These are phyloP conservation scores for Colletotrichum tabaci DNA, from an alignment of 2,329 filamentous ascomycete species.

Conservation along the genomic window DNA sequence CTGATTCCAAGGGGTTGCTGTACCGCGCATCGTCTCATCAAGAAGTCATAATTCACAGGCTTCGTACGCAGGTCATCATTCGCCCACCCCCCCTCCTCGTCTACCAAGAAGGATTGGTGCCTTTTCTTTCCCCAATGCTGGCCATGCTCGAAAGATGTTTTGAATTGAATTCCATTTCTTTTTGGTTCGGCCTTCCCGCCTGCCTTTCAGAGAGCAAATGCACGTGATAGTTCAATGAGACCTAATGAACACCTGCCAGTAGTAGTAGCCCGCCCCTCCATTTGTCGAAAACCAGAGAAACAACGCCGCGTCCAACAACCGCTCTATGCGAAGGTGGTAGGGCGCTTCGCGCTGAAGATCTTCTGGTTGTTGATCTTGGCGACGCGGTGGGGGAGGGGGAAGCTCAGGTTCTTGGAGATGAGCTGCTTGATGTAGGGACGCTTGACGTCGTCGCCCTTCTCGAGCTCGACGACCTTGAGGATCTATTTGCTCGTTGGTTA, in stretches of 20 bases:
- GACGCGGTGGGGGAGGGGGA: constrained; percentile 98
- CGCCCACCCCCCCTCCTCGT: constrained; percentile 2
- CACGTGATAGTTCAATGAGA: constrained; percentile 73
- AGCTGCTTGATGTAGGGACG: constrained; percentile 99
- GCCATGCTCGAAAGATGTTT: constrained; percentile 44
- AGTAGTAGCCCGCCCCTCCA: constrained; percentile 58
- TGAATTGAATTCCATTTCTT: constrained; percentile 54
- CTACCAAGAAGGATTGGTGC: constrained; percentile 31
- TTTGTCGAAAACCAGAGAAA: constrained; percentile 63
- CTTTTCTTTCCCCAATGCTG: constrained; percentile 22
- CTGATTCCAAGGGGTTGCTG: neutral
- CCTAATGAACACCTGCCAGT: constrained; percentile 72
- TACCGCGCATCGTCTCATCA: constrained; percentile 33
- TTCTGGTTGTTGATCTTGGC: constrained; percentile 88
- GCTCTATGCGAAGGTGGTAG: constrained; percentile 96
- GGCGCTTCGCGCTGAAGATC: constrained; percentile 93
- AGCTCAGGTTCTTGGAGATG: constrained; percentile 93
- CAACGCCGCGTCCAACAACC: constrained; percentile 54
- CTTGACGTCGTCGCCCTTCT: constrained; percentile 95
- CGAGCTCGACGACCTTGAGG: constrained; percentile 97
- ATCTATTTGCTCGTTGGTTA: constrained; percentile 71
- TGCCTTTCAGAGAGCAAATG: constrained; percentile 67
- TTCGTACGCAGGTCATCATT: constrained; percentile 41
- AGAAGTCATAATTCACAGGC: constrained; percentile 40
- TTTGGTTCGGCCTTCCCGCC: constrained; percentile 51